Evolutionary conservation across 2,329 filamentous ascomycete genomes (phyloP).

Genomic region (Orbilia javanica): DNA sequence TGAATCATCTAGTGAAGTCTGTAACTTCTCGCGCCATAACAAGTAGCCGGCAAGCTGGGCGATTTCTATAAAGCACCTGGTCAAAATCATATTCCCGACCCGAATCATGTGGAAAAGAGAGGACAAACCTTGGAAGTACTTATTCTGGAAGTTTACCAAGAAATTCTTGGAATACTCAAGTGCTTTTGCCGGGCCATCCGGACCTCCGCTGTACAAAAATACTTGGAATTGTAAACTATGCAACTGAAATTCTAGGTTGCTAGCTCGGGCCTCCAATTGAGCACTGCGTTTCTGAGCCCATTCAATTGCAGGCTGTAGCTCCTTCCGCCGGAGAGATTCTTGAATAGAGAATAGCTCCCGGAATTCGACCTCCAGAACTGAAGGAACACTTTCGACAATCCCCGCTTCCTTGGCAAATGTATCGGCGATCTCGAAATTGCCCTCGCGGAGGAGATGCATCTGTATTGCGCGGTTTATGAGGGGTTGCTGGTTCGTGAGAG

Average conservation of each 20-base stretch:
- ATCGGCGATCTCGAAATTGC: slow-evolving; percentile 87
- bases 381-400: slow-evolving; percentile 65
- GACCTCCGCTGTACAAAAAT: slow-evolving; percentile 79
- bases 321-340: slow-evolving; percentile 75
- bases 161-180: slow-evolving; percentile 80
- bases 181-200: slow-evolving; percentile 71
- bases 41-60: slow-evolving; percentile 84
- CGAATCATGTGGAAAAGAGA: background rate
- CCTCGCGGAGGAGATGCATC: slow-evolving; percentile 95
- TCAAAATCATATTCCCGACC: background rate
- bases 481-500: slow-evolving; percentile 78
- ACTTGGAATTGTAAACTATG: slow-evolving; percentile 85
- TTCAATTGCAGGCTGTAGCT: slow-evolving; percentile 84
- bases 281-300: slow-evolving; percentile 82
- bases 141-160: slow-evolving; percentile 79
- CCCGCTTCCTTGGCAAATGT: slow-evolving; percentile 82
- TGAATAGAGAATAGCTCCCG: slow-evolving; percentile 91
- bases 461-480: slow-evolving; percentile 93
- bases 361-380: slow-evolving; percentile 82
- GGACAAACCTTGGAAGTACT: slow-evolving; percentile 72
- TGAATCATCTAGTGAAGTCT: slow-evolving; percentile 78
- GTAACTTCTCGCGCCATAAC: slow-evolving; percentile 80
- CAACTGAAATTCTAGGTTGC: slow-evolving; percentile 94
- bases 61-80: slow-evolving; percentile 71
- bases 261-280: slow-evolving; percentile 82